Evolutionary conservation across 1,284 basidiomycete genomes (phyloP).

Genomic region (Rhizoctonia solani): DNA sequence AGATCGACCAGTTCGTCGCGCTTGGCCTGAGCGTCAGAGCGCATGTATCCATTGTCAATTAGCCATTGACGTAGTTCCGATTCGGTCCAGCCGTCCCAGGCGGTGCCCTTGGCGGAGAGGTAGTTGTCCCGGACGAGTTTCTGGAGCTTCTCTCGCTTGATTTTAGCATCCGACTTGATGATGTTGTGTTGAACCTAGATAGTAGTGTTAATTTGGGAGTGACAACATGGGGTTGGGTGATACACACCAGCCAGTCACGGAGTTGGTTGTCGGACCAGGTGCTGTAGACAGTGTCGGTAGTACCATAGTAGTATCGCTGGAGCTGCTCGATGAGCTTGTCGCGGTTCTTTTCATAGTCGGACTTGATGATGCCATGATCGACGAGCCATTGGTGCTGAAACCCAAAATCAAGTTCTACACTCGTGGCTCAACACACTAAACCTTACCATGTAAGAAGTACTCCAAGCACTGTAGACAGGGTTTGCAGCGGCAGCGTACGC

Average conservation of each 20-base stretch:
- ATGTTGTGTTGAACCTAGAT: constrained; percentile 60
- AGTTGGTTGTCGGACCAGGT: constrained; percentile 72
- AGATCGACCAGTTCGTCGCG: constrained; percentile 72
- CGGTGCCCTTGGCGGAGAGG: constrained; percentile 63
- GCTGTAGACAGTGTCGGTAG: constrained; percentile 63
- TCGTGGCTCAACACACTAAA: neutral
- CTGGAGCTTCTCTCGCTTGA: constrained; percentile 74
- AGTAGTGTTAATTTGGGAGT: constrained; percentile 26
- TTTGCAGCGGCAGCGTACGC: constrained; percentile 62
- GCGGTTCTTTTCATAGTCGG: constrained; percentile 63
- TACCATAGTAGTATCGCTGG: constrained; percentile 77
- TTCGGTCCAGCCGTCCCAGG: constrained; percentile 78
- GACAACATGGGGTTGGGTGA: neutral
- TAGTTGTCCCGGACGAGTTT: constrained; percentile 78
- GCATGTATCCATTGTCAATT: constrained; percentile 72
- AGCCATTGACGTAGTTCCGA: constrained; percentile 78
- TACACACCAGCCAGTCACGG: constrained; percentile 65
- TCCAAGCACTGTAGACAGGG: constrained; percentile 83
- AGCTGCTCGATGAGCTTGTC: constrained; percentile 72
- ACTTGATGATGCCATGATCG: constrained; percentile 69
- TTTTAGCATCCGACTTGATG: constrained; percentile 70
- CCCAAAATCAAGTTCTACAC: neutral
- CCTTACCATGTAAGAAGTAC: constrained; percentile 77
- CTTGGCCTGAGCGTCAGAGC: constrained; percentile 64
- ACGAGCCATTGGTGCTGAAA: constrained; percentile 79